Percentiles rank a stretch among this genome's conserved stretches.
phyloP scores from a whole-genome alignment of 768 basidiomycete species.

The Panus rudis region DNA sequence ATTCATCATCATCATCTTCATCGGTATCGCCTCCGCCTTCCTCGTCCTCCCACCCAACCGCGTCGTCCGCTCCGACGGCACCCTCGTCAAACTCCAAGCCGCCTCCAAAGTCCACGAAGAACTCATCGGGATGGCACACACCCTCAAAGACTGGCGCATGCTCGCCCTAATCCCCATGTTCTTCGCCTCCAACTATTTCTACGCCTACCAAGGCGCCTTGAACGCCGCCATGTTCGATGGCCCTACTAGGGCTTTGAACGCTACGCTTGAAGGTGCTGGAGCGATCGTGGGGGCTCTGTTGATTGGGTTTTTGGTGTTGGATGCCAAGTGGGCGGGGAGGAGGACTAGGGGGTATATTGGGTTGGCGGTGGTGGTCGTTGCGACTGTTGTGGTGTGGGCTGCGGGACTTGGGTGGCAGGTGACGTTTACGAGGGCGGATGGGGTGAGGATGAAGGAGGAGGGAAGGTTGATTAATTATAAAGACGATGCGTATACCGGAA shows the following conservation, averaged over 20 bases:
- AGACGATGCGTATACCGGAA: constrained; percentile 26
- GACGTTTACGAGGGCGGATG: constrained; percentile 26
- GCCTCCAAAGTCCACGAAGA: constrained; percentile 25
- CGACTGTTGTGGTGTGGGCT: constrained; percentile 31
- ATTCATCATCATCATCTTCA: constrained; percentile 39
- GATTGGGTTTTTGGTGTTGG: constrained; percentile 34
- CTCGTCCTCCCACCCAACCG: constrained; percentile 30
- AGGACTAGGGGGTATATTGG: constrained; percentile 34
- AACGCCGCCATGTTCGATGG: constrained; percentile 34
- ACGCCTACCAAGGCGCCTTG: constrained; percentile 38
- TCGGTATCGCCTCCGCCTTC: constrained; percentile 30
- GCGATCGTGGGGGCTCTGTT: constrained; percentile 37
- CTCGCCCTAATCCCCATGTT: constrained; percentile 35
- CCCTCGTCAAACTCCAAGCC: constrained; percentile 30
- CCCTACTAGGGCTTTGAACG: constrained; percentile 37
- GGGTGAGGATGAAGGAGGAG: constrained; percentile 1
- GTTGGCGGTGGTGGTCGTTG: constrained; percentile 24
- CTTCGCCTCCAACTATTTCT: constrained; percentile 40
- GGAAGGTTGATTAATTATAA: constrained; percentile 23
- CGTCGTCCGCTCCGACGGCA: constrained; percentile 35
- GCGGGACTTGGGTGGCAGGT: constrained; percentile 34
- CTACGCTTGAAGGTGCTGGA: constrained; percentile 31
- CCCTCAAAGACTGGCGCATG: constrained; percentile 37
- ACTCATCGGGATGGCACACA: constrained; percentile 19
- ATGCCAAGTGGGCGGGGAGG: constrained; percentile 26